phyloP scores from a whole-genome alignment of 2,329 filamentous ascomycete genomes.

The Penicillium sp. region DNA sequence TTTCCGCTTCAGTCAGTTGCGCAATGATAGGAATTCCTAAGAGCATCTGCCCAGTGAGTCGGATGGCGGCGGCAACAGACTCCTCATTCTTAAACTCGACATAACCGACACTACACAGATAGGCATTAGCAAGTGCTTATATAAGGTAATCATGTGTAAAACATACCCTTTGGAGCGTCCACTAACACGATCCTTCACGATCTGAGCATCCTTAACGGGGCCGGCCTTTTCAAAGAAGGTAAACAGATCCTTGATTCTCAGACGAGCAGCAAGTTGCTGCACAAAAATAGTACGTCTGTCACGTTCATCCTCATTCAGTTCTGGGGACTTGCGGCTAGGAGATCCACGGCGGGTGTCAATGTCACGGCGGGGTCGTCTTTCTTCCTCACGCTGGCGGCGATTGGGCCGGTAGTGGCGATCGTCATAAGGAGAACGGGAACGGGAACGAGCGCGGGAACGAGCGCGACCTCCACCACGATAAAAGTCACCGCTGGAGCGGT shows the following conservation, averaged over 20 bases:
- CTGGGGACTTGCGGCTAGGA: slow-evolving; percentile 46
- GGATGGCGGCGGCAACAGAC: slow-evolving; percentile 82
- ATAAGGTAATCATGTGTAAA: slow-evolving; percentile 4
- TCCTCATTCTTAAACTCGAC: slow-evolving; percentile 98
- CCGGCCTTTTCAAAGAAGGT: slow-evolving; percentile 93
- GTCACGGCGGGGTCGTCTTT: slow-evolving; percentile 46
- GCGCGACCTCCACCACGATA: slow-evolving; percentile 58
- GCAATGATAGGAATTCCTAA: slow-evolving; percentile 98
- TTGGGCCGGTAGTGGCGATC: slow-evolving; percentile 49
- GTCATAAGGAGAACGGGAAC: slow-evolving; percentile 62
- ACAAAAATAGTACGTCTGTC: slow-evolving; percentile 96
- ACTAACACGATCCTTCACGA: slow-evolving; percentile 94
- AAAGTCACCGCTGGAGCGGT: slow-evolving; percentile 57
- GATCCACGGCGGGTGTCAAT: slow-evolving; percentile 40
- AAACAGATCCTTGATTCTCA: slow-evolving; percentile 85
- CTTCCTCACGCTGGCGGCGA: slow-evolving; percentile 43
- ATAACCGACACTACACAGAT: slow-evolving; percentile 70
- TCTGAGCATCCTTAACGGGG: slow-evolving; percentile 91
- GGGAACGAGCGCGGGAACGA: slow-evolving; percentile 62
- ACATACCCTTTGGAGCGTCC: slow-evolving; percentile 92
- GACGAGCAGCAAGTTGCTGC: slow-evolving; percentile 88
- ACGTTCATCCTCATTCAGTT: slow-evolving; percentile 86
- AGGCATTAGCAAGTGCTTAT: slow-evolving; percentile 9
- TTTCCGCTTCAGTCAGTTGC: slow-evolving; percentile 96
- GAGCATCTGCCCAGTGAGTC: slow-evolving; percentile 97